Evolutionary conservation across 495 filamentous ascomycete species (phyloP).

Genomic region (Trypethelium eluteriae): DNA sequence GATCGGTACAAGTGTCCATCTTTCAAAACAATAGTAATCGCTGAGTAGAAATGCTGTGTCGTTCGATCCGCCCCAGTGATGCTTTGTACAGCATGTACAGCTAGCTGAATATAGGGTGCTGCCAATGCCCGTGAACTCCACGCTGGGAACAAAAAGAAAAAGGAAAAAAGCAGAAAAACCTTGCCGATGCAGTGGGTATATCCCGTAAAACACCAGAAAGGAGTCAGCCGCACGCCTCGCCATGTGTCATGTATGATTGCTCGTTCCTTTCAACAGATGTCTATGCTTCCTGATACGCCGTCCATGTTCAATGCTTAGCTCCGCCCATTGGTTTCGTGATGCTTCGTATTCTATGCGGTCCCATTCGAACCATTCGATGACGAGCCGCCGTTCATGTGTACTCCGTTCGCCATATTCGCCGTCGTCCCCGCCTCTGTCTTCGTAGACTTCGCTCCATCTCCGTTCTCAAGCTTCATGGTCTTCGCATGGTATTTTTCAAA

Average conservation of each 20-base stretch:
- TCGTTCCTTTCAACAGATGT: not conserved
- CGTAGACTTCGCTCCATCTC: not conserved
- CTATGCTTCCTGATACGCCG: not conserved
- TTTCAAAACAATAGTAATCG: no score
- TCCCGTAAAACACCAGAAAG: not conserved
- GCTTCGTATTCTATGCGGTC: not conserved
- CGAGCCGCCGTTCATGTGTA: not conserved
- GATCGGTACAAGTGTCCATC: no score
- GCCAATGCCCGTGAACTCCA: not conserved
- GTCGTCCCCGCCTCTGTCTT: not conserved
- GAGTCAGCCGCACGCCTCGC: not conserved
- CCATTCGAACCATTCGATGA: not conserved
- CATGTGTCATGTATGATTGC: not conserved
- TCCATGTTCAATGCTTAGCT: not conserved
- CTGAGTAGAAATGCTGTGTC: not conserved
- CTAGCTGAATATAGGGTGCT: not conserved
- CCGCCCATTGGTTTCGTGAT: no score
- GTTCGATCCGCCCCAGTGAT: not conserved
- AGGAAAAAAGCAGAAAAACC: not conserved
- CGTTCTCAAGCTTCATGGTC: not conserved
- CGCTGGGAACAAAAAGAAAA: not conserved
- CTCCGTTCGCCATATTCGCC: not conserved
- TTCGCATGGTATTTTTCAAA: constrained; percentile 2
- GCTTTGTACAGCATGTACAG: not conserved
- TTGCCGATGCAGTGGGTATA: constrained; percentile 1